Percentiles rank a stretch among this genome's conserved stretches.
Conservation (phyloP, 2,329 filamentous ascomycete species). For the Graphium sp. region DNA sequence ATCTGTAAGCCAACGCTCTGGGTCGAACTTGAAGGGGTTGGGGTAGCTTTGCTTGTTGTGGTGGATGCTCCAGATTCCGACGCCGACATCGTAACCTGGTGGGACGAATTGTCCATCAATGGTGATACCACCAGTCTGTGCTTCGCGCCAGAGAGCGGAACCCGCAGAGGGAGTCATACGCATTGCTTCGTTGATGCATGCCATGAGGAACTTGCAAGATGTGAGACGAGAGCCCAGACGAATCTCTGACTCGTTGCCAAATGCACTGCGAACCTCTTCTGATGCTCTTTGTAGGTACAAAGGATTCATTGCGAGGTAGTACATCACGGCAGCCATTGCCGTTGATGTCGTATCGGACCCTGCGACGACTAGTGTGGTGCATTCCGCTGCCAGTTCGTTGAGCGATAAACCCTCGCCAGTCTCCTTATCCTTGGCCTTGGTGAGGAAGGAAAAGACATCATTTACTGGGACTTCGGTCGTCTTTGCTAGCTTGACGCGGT, state of each 20-base stretch:
- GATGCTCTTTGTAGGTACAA: too few relatives aligned
- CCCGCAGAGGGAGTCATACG: slow-evolving; percentile 12
- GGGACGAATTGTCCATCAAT: slow-evolving; percentile 5
- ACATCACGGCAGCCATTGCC: slow-evolving; percentile 16
- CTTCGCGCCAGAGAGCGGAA: slow-evolving; percentile 5
- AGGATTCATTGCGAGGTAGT: slow-evolving; percentile 19
- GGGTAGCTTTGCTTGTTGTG: slow-evolving; percentile 8
- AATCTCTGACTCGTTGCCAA: too few relatives aligned
- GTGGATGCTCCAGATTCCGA: slow-evolving; percentile 6
- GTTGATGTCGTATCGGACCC: slow-evolving; percentile 21
- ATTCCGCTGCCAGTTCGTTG: slow-evolving; percentile 11
- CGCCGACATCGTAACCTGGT: slow-evolving; percentile 5
- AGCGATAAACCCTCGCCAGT: neutral
- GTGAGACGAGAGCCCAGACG: too few relatives aligned
- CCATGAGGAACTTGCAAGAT: too few relatives aligned
- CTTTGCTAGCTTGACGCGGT: neutral
- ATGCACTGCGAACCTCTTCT: too few relatives aligned
- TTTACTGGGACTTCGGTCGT: too few relatives aligned
- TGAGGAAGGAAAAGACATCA: too few relatives aligned
- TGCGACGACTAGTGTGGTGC: slow-evolving; percentile 18
- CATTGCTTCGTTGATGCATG: slow-evolving; percentile 13
- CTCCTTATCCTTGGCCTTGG: neutral
- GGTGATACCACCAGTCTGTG: slow-evolving; percentile 1
- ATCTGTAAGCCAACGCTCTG: neutral
- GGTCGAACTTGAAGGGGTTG: neutral